A percentile compares a stretch with the other conserved stretches of the same genome.
Evolutionary conservation across 116 monocot species (phyloP).

Genomic region (Phalaenopsis hybrid): DNA sequence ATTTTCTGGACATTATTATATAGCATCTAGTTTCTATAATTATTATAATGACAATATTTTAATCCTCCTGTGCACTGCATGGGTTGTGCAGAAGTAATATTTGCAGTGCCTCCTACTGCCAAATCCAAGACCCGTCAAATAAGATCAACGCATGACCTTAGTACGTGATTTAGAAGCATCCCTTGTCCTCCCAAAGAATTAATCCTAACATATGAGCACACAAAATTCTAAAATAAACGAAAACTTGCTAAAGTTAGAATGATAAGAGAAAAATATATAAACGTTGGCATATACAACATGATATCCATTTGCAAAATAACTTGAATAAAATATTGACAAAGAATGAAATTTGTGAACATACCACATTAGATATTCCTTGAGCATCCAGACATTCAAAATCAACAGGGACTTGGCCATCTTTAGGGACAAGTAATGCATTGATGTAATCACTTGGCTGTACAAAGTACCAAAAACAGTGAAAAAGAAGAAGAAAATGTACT

Average conservation of each 20-base stretch:
- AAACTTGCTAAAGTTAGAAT: not conserved
- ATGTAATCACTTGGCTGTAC: constrained; percentile 67
- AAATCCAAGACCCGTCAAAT: not conserved
- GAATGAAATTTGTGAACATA: constrained; percentile 18
- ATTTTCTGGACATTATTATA: too few relatives aligned
- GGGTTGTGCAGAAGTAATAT: not conserved
- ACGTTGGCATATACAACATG: not conserved
- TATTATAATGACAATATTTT: not conserved
- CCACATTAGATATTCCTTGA: constrained; percentile 76
- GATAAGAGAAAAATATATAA: not conserved
- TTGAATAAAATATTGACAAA: not conserved
- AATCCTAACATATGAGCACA: not conserved
- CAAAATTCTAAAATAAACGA: not conserved
- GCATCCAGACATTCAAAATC: constrained; percentile 49
- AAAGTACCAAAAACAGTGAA: not conserved
- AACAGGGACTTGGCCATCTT: constrained; percentile 49
- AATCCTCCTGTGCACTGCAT: not conserved
- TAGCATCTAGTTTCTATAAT: too few relatives aligned
- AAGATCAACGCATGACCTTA: not conserved
- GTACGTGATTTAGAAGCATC: not conserved
- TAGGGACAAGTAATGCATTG: constrained; percentile 78
- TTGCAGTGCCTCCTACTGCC: not conserved
- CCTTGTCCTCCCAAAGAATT: not conserved
- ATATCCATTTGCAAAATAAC: not conserved
- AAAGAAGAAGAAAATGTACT: not conserved